Base-by-base conservation (phyloP, 169 alveolate genomes). In the Plasmodium relictum region DNA sequence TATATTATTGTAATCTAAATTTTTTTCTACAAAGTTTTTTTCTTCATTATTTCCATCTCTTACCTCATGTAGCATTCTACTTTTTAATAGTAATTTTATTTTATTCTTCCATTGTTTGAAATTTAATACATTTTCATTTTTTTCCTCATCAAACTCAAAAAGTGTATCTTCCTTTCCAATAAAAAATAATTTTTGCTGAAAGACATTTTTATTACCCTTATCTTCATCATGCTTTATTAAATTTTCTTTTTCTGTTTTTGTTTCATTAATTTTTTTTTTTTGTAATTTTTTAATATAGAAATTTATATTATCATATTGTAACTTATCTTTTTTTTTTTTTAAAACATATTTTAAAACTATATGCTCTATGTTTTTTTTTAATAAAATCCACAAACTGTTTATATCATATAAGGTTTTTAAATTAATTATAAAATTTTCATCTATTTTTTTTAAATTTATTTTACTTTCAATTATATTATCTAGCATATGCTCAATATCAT, bases 301-400 rank as follows among this genome's bases (percentile, higher is more conserved):
- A 83, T 83, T 83, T 83, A 83, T 22, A 37, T 83, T 59, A 58
- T 83, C 91, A 44, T 83, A 83, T 20, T 83, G 85, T 6, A 52
- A 2, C 41, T 80, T 80, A 31, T 83, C 52, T 83, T 83, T 83
- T 48, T 66, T 68, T 24, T 83, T 83, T 83, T 83, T 83, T 59
- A 83, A 39, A 83, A 83, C 73, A 68, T 83, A 68, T 83, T 83
- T 83, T 48, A 42, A 54, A 20, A 83, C 91, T 26, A 83, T 44
- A 68, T 62, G 52, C 39, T 83, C 91, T 42, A 83, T 14, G n/a
- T 31, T 59, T 39, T 42, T 68, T 83, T 83, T 83, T 66, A 83
- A 31, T 16, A 45, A 31, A 24, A 54, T 50, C 91, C 91, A 83
- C 9, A 3, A 8, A 7, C 68, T 48, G 37, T 41, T 68, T 42